Conservation (phyloP, 2,329 filamentous ascomycete genomes). For the Furcasterigmium sp. region DNA sequence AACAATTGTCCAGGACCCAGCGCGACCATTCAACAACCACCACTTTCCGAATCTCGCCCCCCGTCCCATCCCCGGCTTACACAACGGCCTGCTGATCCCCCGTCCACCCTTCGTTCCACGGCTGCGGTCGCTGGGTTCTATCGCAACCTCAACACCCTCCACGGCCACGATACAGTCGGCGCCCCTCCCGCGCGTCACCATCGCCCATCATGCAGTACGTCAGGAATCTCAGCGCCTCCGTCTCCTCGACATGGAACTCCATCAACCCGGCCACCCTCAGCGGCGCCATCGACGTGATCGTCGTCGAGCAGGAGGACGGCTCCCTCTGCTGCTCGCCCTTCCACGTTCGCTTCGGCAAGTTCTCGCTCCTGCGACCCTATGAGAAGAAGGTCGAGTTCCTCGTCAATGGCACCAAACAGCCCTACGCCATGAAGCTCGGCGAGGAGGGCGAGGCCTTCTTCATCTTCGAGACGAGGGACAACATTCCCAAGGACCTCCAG, state of each 20-base stretch:
- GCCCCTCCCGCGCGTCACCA: not conserved
- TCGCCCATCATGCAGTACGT: constrained; percentile 84
- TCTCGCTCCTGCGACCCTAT: constrained; percentile 86
- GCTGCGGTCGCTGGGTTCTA: not conserved
- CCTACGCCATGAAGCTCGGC: constrained; percentile 97
- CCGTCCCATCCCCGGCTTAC: not conserved
- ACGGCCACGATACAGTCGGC: not conserved
- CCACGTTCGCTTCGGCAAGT: constrained; percentile 98
- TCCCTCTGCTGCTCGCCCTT: constrained; percentile 88
- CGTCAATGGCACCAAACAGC: constrained; percentile 87
- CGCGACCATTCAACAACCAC: not conserved
- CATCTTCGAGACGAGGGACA: constrained; percentile 90
- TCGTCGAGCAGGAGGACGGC: constrained; percentile 94
- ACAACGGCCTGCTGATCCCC: not conserved
- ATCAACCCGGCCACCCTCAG: constrained; percentile 97
- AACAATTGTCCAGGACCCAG: constrained; percentile 3
- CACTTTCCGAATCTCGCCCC: not conserved
- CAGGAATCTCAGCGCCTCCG: constrained; percentile 86
- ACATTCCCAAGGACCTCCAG: constrained; percentile 87
- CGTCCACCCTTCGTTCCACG: not conserved
- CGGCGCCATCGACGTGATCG: constrained; percentile 97
- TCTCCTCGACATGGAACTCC: constrained; percentile 98
- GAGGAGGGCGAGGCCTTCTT: constrained; percentile 98
- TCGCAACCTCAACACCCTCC: not conserved
- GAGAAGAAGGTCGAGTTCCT: constrained; percentile 99